Evolutionary conservation across 2,329 filamentous ascomycete genomes (phyloP).

Genomic region (Alternaria brassicicola): DNA sequence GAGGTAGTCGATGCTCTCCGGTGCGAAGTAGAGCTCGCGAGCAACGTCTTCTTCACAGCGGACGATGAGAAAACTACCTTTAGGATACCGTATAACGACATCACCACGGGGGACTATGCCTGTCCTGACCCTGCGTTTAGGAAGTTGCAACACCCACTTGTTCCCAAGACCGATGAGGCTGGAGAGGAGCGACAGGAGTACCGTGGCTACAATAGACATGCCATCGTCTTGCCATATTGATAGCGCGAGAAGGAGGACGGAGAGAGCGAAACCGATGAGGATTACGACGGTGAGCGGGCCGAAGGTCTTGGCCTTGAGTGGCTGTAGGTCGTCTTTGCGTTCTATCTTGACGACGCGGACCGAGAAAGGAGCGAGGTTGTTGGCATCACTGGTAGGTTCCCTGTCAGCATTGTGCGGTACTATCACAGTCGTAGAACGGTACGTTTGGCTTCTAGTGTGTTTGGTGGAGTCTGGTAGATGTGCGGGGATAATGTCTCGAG

Average conservation of each 20-base stretch:
- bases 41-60: conserved; percentile 58
- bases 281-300: conserved; percentile 56
- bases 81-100: conserved; percentile 58
- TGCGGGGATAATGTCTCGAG: conserved; percentile 13
- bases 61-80: conserved; percentile 58
- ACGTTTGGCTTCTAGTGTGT: neutral
- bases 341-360: conserved; percentile 51
- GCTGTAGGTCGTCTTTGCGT: conserved; percentile 33
- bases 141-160: conserved; percentile 56
- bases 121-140: conserved; percentile 41
- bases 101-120: conserved; percentile 49
- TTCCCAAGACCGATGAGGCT: conserved; percentile 57
- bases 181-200: conserved; percentile 57
- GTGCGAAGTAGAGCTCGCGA: conserved; percentile 59
- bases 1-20: conserved; percentile 57
- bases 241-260: conserved; percentile 51
- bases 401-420: neutral
- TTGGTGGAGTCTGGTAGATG: conserved; percentile 3
- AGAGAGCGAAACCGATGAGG: conserved; percentile 54
- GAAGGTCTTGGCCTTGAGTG: conserved; percentile 53
- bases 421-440: neutral
- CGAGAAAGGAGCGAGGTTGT: conserved; percentile 46
- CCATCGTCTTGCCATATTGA: conserved; percentile 56
- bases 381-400: conserved; percentile 36
- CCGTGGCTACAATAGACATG: conserved; percentile 57